phyloP scores from a whole-genome alignment of 148 eudicot genomes.

The Chenopodium suecicum region DNA sequence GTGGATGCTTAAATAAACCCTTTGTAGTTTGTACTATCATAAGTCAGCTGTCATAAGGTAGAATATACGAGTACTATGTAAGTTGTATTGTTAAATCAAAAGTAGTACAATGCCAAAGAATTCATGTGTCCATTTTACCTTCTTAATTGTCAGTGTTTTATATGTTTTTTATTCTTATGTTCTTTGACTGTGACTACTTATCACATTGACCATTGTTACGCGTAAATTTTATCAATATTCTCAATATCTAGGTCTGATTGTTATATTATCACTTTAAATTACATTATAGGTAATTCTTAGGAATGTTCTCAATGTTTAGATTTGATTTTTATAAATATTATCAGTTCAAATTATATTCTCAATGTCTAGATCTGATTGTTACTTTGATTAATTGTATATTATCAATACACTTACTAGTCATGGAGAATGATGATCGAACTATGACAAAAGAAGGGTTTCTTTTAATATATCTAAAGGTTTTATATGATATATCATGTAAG shows the following conservation, averaged over 20 bases:
- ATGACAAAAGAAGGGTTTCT: too few relatives aligned
- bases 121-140: slow-evolving; percentile 17
- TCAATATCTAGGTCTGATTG: background rate
- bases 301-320: too few relatives aligned
- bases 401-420: too few relatives aligned
- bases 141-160: slow-evolving; percentile 1
- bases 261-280: background rate
- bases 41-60: background rate
- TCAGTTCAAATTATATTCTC: too few relatives aligned
- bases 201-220: slow-evolving; percentile 1
- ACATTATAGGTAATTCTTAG: background rate
- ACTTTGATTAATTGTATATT: too few relatives aligned
- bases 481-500: too few relatives aligned
- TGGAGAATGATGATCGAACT: too few relatives aligned
- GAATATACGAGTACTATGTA: background rate
- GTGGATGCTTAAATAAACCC: slow-evolving; percentile 1
- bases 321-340: too few relatives aligned
- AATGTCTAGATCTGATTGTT: too few relatives aligned
- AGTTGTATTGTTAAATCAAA: background rate
- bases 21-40: background rate
- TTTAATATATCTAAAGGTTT: too few relatives aligned
- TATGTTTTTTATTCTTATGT: background rate
- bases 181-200: background rate
- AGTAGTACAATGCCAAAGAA: background rate
- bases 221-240: background rate